Percentiles rank a stretch among this genome's conserved stretches.
These are phyloP conservation scores for Cotoneaster glaucophyllus DNA, from an alignment of 306 rosid species.

Conservation along the genomic window DNA sequence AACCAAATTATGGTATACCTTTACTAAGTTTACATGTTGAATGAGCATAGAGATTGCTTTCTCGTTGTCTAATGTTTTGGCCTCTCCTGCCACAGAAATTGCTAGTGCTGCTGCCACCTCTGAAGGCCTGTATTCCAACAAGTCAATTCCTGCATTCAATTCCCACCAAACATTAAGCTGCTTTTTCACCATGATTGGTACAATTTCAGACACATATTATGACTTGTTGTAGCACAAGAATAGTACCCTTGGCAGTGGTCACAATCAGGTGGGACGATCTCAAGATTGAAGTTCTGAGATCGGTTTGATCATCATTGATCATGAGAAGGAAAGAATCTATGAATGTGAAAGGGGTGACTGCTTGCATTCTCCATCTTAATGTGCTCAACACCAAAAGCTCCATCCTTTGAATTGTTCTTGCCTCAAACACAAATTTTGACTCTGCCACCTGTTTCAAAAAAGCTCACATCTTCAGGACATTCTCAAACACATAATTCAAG, in stretches of 20 bases:
- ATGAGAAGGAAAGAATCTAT: constrained; percentile 64
- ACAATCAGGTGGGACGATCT: constrained; percentile 55
- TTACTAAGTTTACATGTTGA: constrained; percentile 39
- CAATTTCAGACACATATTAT: constrained; percentile 9
- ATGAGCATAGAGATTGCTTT: constrained; percentile 49
- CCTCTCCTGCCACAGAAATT: constrained; percentile 48
- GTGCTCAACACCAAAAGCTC: constrained; percentile 88
- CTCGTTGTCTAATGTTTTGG: constrained; percentile 48
- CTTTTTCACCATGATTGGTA: constrained; percentile 15
- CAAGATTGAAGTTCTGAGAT: constrained; percentile 29
- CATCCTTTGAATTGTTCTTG: constrained; percentile 85
- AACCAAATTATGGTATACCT: constrained; percentile 35
- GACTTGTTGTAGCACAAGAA: background rate
- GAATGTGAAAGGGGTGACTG: constrained; percentile 83
- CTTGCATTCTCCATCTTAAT: constrained; percentile 88
- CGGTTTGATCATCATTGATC: constrained; percentile 48
- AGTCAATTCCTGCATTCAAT: constrained; percentile 80
- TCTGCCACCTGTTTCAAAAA: constrained; percentile 55
- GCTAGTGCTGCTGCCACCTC: constrained; percentile 94
- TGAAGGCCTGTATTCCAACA: constrained; percentile 90
- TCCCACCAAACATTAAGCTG: constrained; percentile 18
- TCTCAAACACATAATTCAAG: no score
- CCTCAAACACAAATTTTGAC: constrained; percentile 72
- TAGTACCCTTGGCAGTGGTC: constrained; percentile 46
- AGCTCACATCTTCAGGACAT: background rate